A percentile compares a stretch with the other conserved stretches of the same genome.
Evolutionary conservation across 495 filamentous ascomycete species (phyloP).

Genomic region (Penicillium canariense): DNA sequence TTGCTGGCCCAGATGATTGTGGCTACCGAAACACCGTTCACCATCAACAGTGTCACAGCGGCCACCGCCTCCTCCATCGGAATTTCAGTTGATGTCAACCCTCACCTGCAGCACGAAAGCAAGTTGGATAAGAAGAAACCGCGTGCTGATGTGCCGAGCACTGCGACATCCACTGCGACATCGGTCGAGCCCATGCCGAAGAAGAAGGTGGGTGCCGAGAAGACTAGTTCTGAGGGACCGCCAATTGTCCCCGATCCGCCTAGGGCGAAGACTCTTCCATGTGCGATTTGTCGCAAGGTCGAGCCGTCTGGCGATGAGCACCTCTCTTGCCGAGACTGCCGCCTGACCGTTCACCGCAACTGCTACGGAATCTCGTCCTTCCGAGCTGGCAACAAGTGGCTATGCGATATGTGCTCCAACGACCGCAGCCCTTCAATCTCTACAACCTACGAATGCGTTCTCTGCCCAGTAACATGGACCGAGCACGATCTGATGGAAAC

Average conservation of each 20-base stretch:
- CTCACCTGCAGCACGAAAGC: constrained; percentile 43
- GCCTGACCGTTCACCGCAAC: constrained; percentile 85
- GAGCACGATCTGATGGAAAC: constrained; percentile 82
- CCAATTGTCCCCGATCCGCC: constrained; percentile 69
- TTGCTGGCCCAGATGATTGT: constrained; percentile 74
- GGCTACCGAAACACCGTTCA: constrained; percentile 50
- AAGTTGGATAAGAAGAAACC: constrained; percentile 56
- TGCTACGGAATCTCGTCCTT: constrained; percentile 83
- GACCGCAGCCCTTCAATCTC: constrained; percentile 85
- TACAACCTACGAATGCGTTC: constrained; percentile 85
- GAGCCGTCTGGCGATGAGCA: constrained; percentile 70
- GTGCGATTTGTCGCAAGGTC: constrained; percentile 76
- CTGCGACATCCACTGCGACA: constrained; percentile 43
- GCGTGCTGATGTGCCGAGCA: constrained; percentile 53
- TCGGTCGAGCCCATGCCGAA: constrained; percentile 54
- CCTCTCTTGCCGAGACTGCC: constrained; percentile 78
- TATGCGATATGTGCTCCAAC: constrained; percentile 93
- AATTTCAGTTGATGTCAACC: constrained; percentile 41
- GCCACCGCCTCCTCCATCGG: constrained; percentile 45
- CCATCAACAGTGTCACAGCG: constrained; percentile 45
- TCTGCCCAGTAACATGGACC: constrained; percentile 74
- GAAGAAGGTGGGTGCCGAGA: constrained; percentile 57
- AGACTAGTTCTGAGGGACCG: constrained; percentile 52
- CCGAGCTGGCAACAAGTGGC: constrained; percentile 76
- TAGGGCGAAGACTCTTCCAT: constrained; percentile 73